Evolutionary conservation across 163 green algal genomes (phyloP).

Genomic region (Trebouxia gelatinosa): DNA sequence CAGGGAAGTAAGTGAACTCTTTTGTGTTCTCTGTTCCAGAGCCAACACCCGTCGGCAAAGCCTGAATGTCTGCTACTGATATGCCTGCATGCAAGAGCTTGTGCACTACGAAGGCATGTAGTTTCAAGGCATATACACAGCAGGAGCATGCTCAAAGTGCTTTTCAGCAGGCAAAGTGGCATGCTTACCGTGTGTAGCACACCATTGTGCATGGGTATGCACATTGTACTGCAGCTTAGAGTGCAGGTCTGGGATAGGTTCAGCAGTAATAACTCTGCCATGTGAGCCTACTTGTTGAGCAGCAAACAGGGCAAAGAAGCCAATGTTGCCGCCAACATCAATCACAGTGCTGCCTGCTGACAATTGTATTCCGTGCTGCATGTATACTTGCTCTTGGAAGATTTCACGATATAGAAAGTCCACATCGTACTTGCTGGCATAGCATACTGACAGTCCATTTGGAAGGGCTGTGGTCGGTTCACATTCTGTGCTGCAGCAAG

Average conservation of each 20-base stretch:
- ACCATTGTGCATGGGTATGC: conserved; percentile 2
- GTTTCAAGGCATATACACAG: no score
- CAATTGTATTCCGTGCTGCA: conserved; percentile 35
- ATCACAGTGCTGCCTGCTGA: conserved; percentile 33
- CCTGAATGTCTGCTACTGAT: not conserved
- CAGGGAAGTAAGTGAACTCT: conserved; percentile 24
- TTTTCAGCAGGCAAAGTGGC: not conserved
- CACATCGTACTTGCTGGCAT: conserved; percentile 34
- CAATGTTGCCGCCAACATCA: conserved; percentile 47
- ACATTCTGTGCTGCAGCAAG: not conserved
- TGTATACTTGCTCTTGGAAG: conserved; percentile 36
- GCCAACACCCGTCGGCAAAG: conserved; percentile 10
- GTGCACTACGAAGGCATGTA: no score
- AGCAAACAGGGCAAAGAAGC: conserved; percentile 39
- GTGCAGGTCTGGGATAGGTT: conserved; percentile 16
- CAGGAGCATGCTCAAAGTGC: not conserved
- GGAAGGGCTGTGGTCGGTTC: not conserved
- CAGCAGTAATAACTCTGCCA: conserved; percentile 12
- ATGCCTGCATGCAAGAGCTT: no score
- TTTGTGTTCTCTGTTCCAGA: not conserved
- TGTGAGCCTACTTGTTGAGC: conserved; percentile 10
- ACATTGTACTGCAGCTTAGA: conserved; percentile 16
- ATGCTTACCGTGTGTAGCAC: not conserved
- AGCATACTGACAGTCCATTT: conserved; percentile 27
- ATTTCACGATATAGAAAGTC: conserved; percentile 37